Percentiles rank a stretch among this genome's conserved stretches.
phyloP scores from a whole-genome alignment of 495 filamentous ascomycete species.

The Aspergillus leporis region DNA sequence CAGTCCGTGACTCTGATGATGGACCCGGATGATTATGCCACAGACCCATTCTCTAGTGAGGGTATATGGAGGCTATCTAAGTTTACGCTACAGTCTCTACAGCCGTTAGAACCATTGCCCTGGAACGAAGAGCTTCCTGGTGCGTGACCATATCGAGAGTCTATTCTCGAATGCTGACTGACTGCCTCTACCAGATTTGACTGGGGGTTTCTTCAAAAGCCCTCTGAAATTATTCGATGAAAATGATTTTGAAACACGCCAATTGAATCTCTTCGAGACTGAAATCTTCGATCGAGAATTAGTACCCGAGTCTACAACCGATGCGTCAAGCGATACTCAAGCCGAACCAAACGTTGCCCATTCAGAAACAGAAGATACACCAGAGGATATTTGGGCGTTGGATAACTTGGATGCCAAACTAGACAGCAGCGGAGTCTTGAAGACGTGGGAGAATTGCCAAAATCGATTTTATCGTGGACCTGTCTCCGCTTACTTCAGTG shows the following conservation, averaged over 20 bases:
- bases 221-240: conserved; percentile 24
- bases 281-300: conserved; percentile 21
- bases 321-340: conserved; percentile 33
- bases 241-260: conserved; percentile 29
- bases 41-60: conserved; percentile 70
- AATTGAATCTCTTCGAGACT: conserved; percentile 34
- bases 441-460: conserved; percentile 74
- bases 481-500: conserved; percentile 68
- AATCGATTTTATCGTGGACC: conserved; percentile 41
- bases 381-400: conserved; percentile 58
- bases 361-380: conserved; percentile 22
- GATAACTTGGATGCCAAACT: conserved; percentile 20
- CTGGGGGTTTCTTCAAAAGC: conserved; percentile 27
- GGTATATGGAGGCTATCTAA: conserved; percentile 60
- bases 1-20: conserved; percentile 28
- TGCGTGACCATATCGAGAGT: conserved; percentile 20
- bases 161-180: conserved; percentile 1
- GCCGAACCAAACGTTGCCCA: conserved; percentile 13
- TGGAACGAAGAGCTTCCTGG: conserved; percentile 39
- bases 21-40: conserved; percentile 47
- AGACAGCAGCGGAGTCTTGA: conserved; percentile 41
- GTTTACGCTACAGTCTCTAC: conserved; percentile 42
- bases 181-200: conserved; percentile 26
- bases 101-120: conserved; percentile 39
- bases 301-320: conserved; percentile 25